Percentiles rank a stretch among this genome's conserved stretches.
These are phyloP conservation scores for Microdochium trichocladiopsis DNA, from an alignment of 2,329 filamentous ascomycete genomes.

Conservation along the genomic window DNA sequence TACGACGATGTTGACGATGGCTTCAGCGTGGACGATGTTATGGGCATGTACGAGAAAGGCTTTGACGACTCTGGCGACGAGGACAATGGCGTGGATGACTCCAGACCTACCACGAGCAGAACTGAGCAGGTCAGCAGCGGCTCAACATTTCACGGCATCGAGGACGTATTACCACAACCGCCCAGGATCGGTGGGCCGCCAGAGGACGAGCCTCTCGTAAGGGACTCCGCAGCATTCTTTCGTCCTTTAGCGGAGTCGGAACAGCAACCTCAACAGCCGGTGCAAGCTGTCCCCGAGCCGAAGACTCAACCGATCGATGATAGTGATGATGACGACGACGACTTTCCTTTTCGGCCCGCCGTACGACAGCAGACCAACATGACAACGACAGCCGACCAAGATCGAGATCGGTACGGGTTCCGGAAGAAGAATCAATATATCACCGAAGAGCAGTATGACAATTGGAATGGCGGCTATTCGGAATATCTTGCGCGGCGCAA, in stretches of 20 bases:
- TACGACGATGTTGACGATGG: slow-evolving; percentile 44
- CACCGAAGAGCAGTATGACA: slow-evolving; percentile 68
- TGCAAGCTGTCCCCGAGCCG: background rate
- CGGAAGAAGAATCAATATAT: slow-evolving; percentile 81
- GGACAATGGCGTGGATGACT: slow-evolving; percentile 22
- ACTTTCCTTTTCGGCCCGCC: slow-evolving; percentile 7
- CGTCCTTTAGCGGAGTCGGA: background rate
- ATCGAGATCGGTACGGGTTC: slow-evolving; percentile 83
- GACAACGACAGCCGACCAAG: slow-evolving; percentile 39
- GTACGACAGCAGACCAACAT: slow-evolving; percentile 18
- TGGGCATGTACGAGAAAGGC: slow-evolving; percentile 62
- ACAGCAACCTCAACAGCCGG: background rate
- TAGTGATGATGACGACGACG: slow-evolving; percentile 7
- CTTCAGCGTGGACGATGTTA: slow-evolving; percentile 59
- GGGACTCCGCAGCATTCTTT: slow-evolving; percentile 32
- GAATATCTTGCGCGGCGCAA: slow-evolving; percentile 67
- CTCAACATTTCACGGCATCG: slow-evolving; percentile 31
- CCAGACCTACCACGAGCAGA: slow-evolving; percentile 27
- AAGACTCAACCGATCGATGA: slow-evolving; percentile 8
- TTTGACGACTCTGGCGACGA: slow-evolving; percentile 43
- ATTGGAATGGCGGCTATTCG: slow-evolving; percentile 70
- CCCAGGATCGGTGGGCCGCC: slow-evolving; percentile 8
- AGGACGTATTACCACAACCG: slow-evolving; percentile 23
- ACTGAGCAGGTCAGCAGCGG: slow-evolving; percentile 30
- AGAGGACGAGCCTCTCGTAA: slow-evolving; percentile 11